Base-by-base conservation (phyloP, 2,329 filamentous ascomycete genomes). In the Exophiala alcalophila region DNA sequence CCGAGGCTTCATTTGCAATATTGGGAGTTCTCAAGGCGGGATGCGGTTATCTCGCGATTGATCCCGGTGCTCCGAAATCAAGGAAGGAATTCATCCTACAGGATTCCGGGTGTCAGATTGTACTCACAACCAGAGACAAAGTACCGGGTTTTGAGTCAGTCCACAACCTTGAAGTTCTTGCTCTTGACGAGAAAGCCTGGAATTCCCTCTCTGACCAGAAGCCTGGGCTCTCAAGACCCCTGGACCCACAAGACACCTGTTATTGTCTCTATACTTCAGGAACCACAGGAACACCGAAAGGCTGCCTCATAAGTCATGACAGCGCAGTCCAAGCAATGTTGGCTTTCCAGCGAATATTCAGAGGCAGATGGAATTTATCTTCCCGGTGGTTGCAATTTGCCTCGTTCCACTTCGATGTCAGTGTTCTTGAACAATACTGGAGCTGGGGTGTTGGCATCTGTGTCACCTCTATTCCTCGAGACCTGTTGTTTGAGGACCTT, bases 351-450 rank as follows among this genome's bases (percentile, higher is more conserved):
- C 70, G 80, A 20, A 72, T 96, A 0, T 95, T 96, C 59, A 64
- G 66, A 4, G 80, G 76, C 0, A 84, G 87, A 56, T 94, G 88
- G 86, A 74, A 84, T 27, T 57, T 71, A 0, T 60, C 76, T 0
- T 94, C 89, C 0, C 79, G 84, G 44, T 96, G 88, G 83, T 71
- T 96, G 1, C 91, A 96, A 59, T 96, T 96, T 59, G 91, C 91
- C 1, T 90, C 88, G 0, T 87, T 95, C 43, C 91, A 95, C 62
- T 96, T 96, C 49, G 91, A 96, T 57, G 90, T 96, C 3, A 92
- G 86, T 1, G 85, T 96, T 0, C 73, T 96, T 0, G 90, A 96
- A 59, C 90, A 95, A 58, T 96, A 91, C 61, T 96, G 88, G 88
- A 92, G 83, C 44, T 96, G 90, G 90, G 88, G 84, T 19, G 85